Evolutionary conservation across 768 basidiomycete species (phyloP), one percentile per base, ranked within the genome.

Genomic region (Holtermannia corniformis): DNA sequence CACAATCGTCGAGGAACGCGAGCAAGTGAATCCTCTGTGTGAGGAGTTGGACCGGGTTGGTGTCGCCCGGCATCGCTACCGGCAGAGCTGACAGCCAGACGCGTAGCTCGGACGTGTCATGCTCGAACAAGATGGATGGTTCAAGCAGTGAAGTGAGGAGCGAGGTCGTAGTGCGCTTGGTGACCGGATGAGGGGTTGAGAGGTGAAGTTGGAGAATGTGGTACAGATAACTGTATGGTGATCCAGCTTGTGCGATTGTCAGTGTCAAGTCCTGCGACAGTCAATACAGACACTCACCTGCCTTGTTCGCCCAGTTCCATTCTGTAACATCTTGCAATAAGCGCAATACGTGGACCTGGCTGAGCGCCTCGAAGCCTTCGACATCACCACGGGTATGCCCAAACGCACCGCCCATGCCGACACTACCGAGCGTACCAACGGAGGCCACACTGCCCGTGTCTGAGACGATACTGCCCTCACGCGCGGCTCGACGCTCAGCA

Each of bases 1-100:
- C 77, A 63, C 89, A 93, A 47, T 91, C 88, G 58, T 96, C 92
- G 11, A 95, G 61, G 73, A 95, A 90, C 0, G 62, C 60, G 1
- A 76, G 58, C 16, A 85, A 23, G 83, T 79, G 41, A 52, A 84
- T 81, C 46, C 64, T 63, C 47, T 68, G 66, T 10, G 58, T 59
- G 4, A 68, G 26, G 4, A 62, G 59, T 20, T 40, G 32, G 1
- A 80, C 80, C 1, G 79, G 71, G 54, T 76, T 68, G 1, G 75
- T 72, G 23, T 71, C 20, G 10, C 65, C 13, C 12, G 54, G 52
- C 41, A 54, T 57, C 61, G 60, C 13, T 60, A 61, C 12, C 0
- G 87, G 85, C 0, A 92, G 71, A 0, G 81, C 78, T 0, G 74
- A 68, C 1, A 96, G 75, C 90, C 90, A 95, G 3, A 85, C 72